Conservation (phyloP, 164 flowering plant species). For the Warburgia ugandensis region DNA sequence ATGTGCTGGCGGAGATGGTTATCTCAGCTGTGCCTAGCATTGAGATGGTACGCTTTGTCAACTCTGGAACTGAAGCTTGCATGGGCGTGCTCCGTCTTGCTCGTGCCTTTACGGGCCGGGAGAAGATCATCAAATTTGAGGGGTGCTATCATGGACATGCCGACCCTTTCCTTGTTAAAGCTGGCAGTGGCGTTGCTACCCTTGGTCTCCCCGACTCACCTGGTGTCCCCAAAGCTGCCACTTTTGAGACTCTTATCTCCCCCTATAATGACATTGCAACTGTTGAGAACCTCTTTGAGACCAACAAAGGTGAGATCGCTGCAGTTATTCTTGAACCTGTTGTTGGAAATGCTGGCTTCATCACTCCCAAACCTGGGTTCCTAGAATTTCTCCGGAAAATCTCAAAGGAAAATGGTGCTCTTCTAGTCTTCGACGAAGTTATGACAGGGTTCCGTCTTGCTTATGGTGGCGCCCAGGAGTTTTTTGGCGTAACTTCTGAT, state of each 20-base stretch:
- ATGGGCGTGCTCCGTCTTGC: constrained; percentile 89
- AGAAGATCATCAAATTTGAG: constrained; percentile 76
- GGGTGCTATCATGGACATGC: constrained; percentile 99
- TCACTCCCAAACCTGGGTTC: constrained; percentile 66
- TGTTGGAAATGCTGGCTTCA: constrained; percentile 90
- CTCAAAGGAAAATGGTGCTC: constrained; percentile 60
- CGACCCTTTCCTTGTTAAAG: constrained; percentile 94
- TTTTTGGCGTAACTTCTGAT: constrained; percentile 82
- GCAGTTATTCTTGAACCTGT: constrained; percentile 89
- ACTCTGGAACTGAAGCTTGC: constrained; percentile 99
- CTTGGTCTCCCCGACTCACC: constrained; percentile 96
- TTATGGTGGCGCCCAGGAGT: constrained; percentile 94
- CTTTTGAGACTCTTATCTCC: constrained; percentile 64
- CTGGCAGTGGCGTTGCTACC: constrained; percentile 97
- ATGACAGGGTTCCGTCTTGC: constrained; percentile 93
- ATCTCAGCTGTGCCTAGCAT: constrained; percentile 89
- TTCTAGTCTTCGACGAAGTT: constrained; percentile 90
- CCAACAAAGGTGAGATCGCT: constrained; percentile 74
- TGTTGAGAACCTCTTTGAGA: constrained; percentile 49
- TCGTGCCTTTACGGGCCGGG: constrained; percentile 69
- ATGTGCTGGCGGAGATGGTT: constrained; percentile 79
- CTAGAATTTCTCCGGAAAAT: constrained; percentile 45
- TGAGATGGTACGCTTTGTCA: constrained; percentile 95
- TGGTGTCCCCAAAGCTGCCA: constrained; percentile 85
- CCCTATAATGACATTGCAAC: constrained; percentile 67